Evolutionary conservation across 176 grass and related monocot genomes (phyloP), one percentile per base, ranked within the genome.

Genomic region (Miscanthus lutarioriparius): DNA sequence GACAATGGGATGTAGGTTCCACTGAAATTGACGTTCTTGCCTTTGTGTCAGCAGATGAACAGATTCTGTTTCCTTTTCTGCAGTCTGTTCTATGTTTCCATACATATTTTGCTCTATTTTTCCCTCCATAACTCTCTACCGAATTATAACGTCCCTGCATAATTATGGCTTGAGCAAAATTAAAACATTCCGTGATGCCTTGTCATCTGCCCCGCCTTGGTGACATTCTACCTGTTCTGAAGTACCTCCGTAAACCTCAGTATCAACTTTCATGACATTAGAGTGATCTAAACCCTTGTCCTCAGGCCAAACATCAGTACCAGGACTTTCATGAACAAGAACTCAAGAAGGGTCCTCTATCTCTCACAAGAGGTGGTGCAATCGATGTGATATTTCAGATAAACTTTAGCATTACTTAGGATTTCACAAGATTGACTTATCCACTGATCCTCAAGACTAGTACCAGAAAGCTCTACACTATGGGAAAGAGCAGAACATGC

Each of bases 301-400:
- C 56, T 72, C 58, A 38, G 81, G 16, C 62, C 19, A 88, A 85
- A 77, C 37, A 85, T 77, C 47, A 38, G 70, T 88, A 32, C 63
- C 7, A 49, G 13, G 54, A 72, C 45, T 67, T 69, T 49, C 44
- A 77, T 74, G 53, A 76, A 54, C 33, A 35, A 35, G 33, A 35
- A 35, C 3, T 35, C 53, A 15, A 67, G 17, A 72, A 53, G 33
- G 49, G 65, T 8, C 44, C 26, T 80, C 23, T 82, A 66, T 54
- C 10, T 77, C 64, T 80, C 15, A 51, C 15, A 16, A 51, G 47
- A 51, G 47, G 47, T 51, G 47, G 47, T 51, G 47, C 47, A 51
- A 7, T 51, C 47, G 47, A 51, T 51, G 47, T 49, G 56, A 44
- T 66, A 19, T 74, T 74, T 43, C 59, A 62, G 14, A 76, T 27